A percentile compares a stretch with the other conserved stretches of the same genome.
Evolutionary conservation across 2,329 filamentous ascomycete genomes (phyloP).

Genomic region (Claviceps sorghi): DNA sequence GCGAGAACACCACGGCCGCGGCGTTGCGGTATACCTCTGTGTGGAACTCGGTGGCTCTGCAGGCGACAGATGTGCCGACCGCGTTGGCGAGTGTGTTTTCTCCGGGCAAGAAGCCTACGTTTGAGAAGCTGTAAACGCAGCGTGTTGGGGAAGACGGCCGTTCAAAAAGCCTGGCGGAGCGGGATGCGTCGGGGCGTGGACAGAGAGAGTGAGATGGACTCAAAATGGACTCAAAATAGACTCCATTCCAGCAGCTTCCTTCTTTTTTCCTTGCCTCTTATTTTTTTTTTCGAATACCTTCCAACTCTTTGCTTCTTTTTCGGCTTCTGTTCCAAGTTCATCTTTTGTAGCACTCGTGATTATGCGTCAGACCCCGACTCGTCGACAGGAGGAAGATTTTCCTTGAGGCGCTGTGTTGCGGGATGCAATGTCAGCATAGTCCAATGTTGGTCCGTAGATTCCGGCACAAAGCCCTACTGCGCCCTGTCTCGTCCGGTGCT

Average conservation of each 20-base stretch:
- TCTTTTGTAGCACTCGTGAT: background rate
- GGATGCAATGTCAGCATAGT: background rate
- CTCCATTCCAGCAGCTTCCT: too few relatives aligned
- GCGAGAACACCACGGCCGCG: constrained; percentile 64
- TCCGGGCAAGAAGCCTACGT: constrained; percentile 70
- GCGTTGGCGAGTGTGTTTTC: constrained; percentile 64
- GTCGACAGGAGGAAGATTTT: constrained; percentile 36
- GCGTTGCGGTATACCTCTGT: constrained; percentile 70
- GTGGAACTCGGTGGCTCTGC: constrained; percentile 76
- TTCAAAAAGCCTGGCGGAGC: too few relatives aligned
- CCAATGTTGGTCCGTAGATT: background rate
- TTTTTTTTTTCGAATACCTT: background rate
- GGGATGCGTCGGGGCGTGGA: background rate
- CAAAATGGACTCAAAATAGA: background rate
- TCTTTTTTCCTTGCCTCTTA: background rate
- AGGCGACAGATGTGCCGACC: constrained; percentile 60
- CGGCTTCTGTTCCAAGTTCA: background rate
- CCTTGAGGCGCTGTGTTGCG: constrained; percentile 29
- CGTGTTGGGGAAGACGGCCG: background rate
- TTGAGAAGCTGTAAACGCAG: constrained; percentile 59
- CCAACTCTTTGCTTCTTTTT: background rate
- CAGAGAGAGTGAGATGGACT: background rate
- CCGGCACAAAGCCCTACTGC: too few relatives aligned
- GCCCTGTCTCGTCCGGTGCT: too few relatives aligned
- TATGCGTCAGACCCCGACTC: constrained; percentile 36